Conservation (phyloP, 805 yeast genomes). For the Cyberlindnera nakhonratchasimensis region DNA sequence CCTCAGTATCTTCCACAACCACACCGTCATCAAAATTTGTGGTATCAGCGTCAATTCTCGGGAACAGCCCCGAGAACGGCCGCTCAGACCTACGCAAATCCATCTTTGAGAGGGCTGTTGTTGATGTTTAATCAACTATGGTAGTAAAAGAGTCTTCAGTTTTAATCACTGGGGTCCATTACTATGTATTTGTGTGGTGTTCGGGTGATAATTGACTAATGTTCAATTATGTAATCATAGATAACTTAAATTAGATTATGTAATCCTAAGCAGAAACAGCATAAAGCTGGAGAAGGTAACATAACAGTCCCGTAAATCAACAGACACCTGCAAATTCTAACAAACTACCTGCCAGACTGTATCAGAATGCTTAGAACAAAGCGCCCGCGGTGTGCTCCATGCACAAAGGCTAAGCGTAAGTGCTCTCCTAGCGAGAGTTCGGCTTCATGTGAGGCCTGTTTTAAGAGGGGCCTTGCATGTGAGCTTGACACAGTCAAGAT, state of each 20-base stretch:
- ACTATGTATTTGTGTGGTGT: not conserved
- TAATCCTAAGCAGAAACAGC: not conserved
- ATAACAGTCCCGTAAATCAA: not conserved
- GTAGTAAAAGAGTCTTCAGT: too few relatives aligned
- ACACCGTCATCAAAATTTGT: slow-evolving; percentile 1
- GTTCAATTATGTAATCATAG: not conserved
- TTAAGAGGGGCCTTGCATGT: slow-evolving; percentile 8
- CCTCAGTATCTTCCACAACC: slow-evolving; percentile 5
- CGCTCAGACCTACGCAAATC: not conserved
- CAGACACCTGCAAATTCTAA: not conserved
- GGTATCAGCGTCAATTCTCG: slow-evolving; percentile 8
- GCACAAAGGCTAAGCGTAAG: slow-evolving; percentile 11
- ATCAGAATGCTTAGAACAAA: slow-evolving; percentile 5
- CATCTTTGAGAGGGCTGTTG: too few relatives aligned
- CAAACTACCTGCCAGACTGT: too few relatives aligned
- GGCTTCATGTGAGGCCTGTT: slow-evolving; percentile 11
- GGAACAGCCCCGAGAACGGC: slow-evolving; percentile 7
- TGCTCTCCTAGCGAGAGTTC: slow-evolving; percentile 2
- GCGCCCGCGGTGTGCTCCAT: slow-evolving; percentile 7
- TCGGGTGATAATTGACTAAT: too few relatives aligned
- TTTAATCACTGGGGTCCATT: too few relatives aligned
- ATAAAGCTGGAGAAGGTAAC: not conserved
- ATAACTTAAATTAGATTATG: not conserved
- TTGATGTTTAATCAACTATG: too few relatives aligned
- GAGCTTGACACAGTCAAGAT: slow-evolving; percentile 10